Evolutionary conservation across 768 basidiomycete genomes (phyloP).

Genomic region (Boletus pseudopeckii): DNA sequence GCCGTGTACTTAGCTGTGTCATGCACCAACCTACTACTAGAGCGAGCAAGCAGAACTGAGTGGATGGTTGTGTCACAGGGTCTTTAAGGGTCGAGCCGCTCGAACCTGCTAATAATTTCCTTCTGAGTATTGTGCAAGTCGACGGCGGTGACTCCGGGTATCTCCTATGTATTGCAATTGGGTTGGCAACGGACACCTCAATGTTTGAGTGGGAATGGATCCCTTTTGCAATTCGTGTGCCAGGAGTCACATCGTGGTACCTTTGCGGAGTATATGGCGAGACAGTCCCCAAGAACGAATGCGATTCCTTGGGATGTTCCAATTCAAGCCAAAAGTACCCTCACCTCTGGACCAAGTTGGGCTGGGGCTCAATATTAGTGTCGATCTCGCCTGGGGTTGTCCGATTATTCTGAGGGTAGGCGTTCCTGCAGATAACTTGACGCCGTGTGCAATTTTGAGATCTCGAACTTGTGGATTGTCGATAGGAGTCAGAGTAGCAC

Average conservation of each 20-base stretch:
- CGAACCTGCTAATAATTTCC: too few relatives aligned
- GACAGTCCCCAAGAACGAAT: neutral
- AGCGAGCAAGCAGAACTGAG: too few relatives aligned
- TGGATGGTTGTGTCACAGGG: too few relatives aligned
- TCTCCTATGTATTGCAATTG: too few relatives aligned
- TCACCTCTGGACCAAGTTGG: neutral
- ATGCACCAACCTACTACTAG: too few relatives aligned
- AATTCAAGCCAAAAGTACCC: neutral
- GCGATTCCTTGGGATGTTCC: neutral
- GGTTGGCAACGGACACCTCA: too few relatives aligned
- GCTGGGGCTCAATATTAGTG: neutral
- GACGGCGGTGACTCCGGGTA: too few relatives aligned
- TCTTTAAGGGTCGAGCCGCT: too few relatives aligned
- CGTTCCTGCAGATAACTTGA: neutral
- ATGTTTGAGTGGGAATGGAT: too few relatives aligned
- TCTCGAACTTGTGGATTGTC: neutral
- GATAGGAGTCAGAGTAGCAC: neutral
- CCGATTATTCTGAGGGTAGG: neutral
- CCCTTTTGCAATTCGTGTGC: too few relatives aligned
- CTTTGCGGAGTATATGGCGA: neutral
- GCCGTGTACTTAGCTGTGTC: too few relatives aligned
- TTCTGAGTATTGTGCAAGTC: too few relatives aligned
- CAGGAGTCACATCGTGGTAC: neutral
- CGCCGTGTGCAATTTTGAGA: neutral
- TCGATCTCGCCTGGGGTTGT: neutral